Percentiles rank a stretch among this genome's conserved stretches.
These are phyloP conservation scores for Aphanomyces euteiches DNA, from an alignment of 352 stramenopile species.

Conservation along the genomic window DNA sequence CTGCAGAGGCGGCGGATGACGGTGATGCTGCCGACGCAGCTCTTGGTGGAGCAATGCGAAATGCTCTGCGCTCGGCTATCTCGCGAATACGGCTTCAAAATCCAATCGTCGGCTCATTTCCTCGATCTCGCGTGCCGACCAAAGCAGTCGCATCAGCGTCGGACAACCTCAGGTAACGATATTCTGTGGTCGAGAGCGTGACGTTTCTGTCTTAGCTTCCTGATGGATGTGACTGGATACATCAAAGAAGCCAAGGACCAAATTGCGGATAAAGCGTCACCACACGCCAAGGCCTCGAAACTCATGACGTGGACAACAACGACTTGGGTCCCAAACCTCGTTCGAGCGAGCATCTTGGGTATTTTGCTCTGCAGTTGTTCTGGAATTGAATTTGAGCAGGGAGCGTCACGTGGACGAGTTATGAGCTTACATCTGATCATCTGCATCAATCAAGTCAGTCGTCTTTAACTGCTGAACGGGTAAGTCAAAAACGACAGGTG, in stretches of 20 bases:
- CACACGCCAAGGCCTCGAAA: conserved; percentile 4
- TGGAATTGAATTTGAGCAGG: neutral
- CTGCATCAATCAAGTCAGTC: neutral
- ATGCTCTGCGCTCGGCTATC: conserved; percentile 10
- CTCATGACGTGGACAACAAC: conserved; percentile 4
- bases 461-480: no score
- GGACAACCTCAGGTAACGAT: conserved; percentile 23
- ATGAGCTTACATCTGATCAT: neutral
- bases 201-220: conserved; percentile 7
- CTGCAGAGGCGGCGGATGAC: neutral
- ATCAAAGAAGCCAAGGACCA: conserved; percentile 27
- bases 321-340: conserved; percentile 25
- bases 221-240: conserved; percentile 28
- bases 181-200: neutral
- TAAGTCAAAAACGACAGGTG: neutral
- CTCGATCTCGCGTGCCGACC: conserved; percentile 2
- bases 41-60: conserved; percentile 19
- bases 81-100: conserved; percentile 19
- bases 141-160: conserved; percentile 24
- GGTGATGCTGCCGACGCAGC: neutral
- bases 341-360: conserved; percentile 19
- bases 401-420: conserved; percentile 20
- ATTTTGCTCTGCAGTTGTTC: neutral
- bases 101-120: conserved; percentile 22
- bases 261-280: conserved; percentile 7